Evolutionary conservation across 306 rosid genomes (phyloP), one percentile per base, ranked within the genome.

Genomic region (Cicer pinnatifidum): DNA sequence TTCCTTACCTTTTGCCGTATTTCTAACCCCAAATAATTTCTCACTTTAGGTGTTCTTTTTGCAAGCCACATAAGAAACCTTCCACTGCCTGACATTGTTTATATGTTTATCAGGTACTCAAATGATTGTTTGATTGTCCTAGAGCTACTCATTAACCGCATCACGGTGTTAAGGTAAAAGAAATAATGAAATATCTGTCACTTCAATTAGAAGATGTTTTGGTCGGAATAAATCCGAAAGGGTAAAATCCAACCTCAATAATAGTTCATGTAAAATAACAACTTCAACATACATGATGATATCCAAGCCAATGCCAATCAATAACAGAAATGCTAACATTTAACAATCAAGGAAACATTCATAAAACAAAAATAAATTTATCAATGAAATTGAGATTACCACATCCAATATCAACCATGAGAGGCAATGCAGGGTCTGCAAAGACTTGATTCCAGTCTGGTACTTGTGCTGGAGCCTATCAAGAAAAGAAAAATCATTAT

Each of bases 341-440:
- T 23, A 73, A 61, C 15, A 53, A 51, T 10, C 58, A 60, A 43
- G 11, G 60, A 48, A 1, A 66, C 17, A 73, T 38, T 75, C 58
- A 33, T 40, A 11, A 60, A 13, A 11, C 41, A 53, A 53, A 41
- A 40, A 50, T 33, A 77, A 37, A 69, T 73, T 73, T 54, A 56
- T 56, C 47, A 64, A 13, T 8, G 48, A 66, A 15, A 73, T 17
- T 71, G 37, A 51, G 69, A 56, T 80, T 86, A 89, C 98, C 98
- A 72, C 96, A 85, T 85, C 98, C 98, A 80, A 93, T 83, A 83
- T 93, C 97, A 44, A 89, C 92, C 91, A 84, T 89, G 74, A 93
- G 97, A 9, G 98, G 98, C 84, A 93, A 86, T 11, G 83, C 64
- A 41, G 98, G 98, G 67, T 93, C 96, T 9, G 82, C 84, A 83